Evolutionary conservation across 1,139 yeast species (phyloP).

Genomic region (Suhomyces panamericanus): DNA sequence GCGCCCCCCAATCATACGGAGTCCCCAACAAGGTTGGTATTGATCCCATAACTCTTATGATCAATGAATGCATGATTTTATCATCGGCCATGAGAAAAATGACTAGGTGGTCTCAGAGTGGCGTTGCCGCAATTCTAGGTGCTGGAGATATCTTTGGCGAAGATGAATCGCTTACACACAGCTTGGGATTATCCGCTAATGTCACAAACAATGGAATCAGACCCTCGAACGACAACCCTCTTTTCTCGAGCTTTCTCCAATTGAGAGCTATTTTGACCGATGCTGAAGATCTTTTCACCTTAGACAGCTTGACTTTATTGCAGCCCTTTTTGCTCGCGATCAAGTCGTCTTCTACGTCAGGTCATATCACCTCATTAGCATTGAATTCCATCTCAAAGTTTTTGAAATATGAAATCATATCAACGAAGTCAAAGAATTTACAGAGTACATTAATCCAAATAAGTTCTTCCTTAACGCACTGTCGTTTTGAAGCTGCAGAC

Average conservation of each 20-base stretch:
- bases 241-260: conserved; percentile 79
- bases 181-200: conserved; percentile 27
- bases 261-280: conserved; percentile 69
- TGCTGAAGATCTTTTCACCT: conserved; percentile 49
- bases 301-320: conserved; percentile 72
- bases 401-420: conserved; percentile 59
- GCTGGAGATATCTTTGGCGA: conserved; percentile 45
- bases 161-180: conserved; percentile 34
- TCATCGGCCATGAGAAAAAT: conserved; percentile 91
- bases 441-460: conserved; percentile 57
- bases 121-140: conserved; percentile 85
- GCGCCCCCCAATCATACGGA: neutral
- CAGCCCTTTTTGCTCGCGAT: conserved; percentile 89
- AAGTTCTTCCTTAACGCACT: conserved; percentile 81
- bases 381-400: conserved; percentile 74
- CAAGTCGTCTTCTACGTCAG: conserved; percentile 82
- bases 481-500: conserved; percentile 94
- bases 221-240: conserved; percentile 51
- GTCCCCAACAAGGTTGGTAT: conserved; percentile 38
- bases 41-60: conserved; percentile 81
- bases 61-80: conserved; percentile 84
- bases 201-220: conserved; percentile 18
- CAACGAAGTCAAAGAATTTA: conserved; percentile 44
- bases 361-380: conserved; percentile 81
- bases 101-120: conserved; percentile 77